Base-by-base conservation (phyloP, 805 yeast genomes). In the Metschnikowia similis region DNA sequence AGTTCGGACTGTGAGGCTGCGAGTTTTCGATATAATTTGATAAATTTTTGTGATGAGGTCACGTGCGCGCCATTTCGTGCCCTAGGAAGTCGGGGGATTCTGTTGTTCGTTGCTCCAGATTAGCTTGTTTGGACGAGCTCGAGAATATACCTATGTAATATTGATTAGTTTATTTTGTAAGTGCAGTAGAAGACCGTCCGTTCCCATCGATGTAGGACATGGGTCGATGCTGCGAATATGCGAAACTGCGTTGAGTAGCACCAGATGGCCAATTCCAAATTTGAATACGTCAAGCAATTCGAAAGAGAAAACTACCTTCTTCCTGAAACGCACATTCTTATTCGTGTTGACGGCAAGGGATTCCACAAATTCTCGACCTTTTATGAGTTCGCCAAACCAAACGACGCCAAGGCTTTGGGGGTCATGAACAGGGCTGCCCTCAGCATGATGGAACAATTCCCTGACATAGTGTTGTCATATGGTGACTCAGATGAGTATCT, bases 401-500 rank as follows among this genome's bases (percentile, higher is more conserved):
- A 94, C 62, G 99, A 94, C 67, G 53, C 66, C 28, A 64, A 82
- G 26, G 98, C 98, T 0, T 66, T 94, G 31, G 68, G 72, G 1
- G 79, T 90, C 52, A 90, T 94, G 90, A 94, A 90, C 68, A 71
- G 76, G 2, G 83, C 96, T 3, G 98, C 98, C 0, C 58, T 64
- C 52, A 77, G 79, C 43, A 76, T 90, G 9, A 77, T 87, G 72
- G 66, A 75, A 31, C 74, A 78, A 35, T 80, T 89, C 37, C 80
- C 86, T 8, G 98, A 94, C 54, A 77, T 89, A 0, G 60, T 84
- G 8, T 55, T 91, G 64, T 96, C 96, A 0, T 94, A 86, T 63
- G 99, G 99, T 0, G 98, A 94, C 60, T 85, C 96, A 35, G 99
- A 94, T 66, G 99, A 94, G 69, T 94, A 87, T 64, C 85, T 92